phyloP scores from a whole-genome alignment of 495 filamentous ascomycete species.

The Polyplosphaeria fusca region DNA sequence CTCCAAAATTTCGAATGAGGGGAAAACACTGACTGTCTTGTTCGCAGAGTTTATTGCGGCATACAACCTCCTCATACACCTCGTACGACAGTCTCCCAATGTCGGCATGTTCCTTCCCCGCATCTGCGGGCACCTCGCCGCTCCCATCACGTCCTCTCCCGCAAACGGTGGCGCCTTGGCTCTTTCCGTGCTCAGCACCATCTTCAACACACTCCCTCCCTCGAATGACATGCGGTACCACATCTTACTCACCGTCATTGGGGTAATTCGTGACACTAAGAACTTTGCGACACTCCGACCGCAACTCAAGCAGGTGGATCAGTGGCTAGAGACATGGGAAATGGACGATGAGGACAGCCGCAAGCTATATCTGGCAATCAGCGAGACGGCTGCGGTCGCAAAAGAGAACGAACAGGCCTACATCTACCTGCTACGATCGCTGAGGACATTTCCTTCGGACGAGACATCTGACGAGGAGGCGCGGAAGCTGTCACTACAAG shows the following conservation, averaged over 20 bases:
- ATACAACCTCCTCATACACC: slow-evolving; percentile 93
- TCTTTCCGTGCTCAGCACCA: slow-evolving; percentile 81
- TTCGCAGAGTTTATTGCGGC: slow-evolving; percentile 80
- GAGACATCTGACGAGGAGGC: slow-evolving; percentile 67
- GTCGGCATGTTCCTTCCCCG: slow-evolving; percentile 78
- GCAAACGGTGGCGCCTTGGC: slow-evolving; percentile 78
- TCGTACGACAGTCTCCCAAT: slow-evolving; percentile 78
- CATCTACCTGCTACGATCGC: slow-evolving; percentile 74
- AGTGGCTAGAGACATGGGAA: slow-evolving; percentile 82
- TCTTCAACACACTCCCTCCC: slow-evolving; percentile 87
- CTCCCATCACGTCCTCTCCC: slow-evolving; percentile 80
- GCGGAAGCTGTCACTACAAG: slow-evolving; percentile 76
- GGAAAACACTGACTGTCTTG: not conserved
- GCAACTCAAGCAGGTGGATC: slow-evolving; percentile 72
- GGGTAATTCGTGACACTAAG: slow-evolving; percentile 63
- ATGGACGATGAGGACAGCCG: slow-evolving; percentile 74
- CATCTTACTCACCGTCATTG: slow-evolving; percentile 78
- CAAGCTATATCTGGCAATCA: slow-evolving; percentile 73
- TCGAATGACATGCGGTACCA: slow-evolving; percentile 78
- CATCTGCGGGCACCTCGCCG: slow-evolving; percentile 82
- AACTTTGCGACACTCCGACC: slow-evolving; percentile 74
- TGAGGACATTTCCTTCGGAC: slow-evolving; percentile 76
- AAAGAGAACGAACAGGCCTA: slow-evolving; percentile 77
- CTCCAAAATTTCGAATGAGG: not conserved
- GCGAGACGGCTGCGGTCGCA: slow-evolving; percentile 71